Conservation (phyloP, 345 rosid genomes). For the Rhizophora mangle region DNA sequence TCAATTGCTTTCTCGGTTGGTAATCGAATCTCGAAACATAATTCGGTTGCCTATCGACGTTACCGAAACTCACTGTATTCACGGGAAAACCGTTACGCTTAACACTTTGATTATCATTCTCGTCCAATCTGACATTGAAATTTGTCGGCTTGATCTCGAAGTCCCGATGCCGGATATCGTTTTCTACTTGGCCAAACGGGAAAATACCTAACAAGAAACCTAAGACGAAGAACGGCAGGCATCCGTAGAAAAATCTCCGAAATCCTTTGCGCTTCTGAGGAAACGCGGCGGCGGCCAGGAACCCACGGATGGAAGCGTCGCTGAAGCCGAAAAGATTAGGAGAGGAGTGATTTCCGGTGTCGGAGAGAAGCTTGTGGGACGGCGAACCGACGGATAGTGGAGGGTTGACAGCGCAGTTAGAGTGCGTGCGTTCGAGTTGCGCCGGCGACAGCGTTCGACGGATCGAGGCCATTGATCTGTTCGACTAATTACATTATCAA, state of each 20-base stretch:
- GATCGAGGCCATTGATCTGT: slow-evolving; percentile 64
- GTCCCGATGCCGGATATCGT: slow-evolving; percentile 39
- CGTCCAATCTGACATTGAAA: slow-evolving; percentile 42
- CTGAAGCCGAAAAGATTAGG: slow-evolving; percentile 28
- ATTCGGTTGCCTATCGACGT: not conserved
- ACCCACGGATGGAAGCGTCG: slow-evolving; percentile 21
- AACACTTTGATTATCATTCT: slow-evolving; percentile 8
- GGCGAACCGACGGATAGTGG: slow-evolving; percentile 9
- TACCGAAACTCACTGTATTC: slow-evolving; percentile 7
- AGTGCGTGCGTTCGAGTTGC: slow-evolving; percentile 53
- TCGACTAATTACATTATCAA: slow-evolving; percentile 24
- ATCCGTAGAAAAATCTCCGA: slow-evolving; percentile 60
- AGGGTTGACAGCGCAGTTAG: slow-evolving; percentile 8
- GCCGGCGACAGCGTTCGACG: slow-evolving; percentile 89
- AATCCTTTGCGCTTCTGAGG: slow-evolving; percentile 44
- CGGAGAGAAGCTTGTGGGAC: slow-evolving; percentile 30
- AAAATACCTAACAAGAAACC: slow-evolving; percentile 66
- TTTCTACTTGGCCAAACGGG: slow-evolving; percentile 56
- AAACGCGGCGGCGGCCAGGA: slow-evolving; percentile 26
- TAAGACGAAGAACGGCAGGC: slow-evolving; percentile 52
- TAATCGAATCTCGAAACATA: slow-evolving; percentile 26
- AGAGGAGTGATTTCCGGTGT: slow-evolving; percentile 30
- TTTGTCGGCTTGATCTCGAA: slow-evolving; percentile 63
- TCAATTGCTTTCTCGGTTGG: slow-evolving; percentile 59
- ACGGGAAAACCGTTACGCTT: slow-evolving; percentile 8